Evolutionary conservation across 768 basidiomycete species (phyloP).

Genomic region (Lentinula sp.): DNA sequence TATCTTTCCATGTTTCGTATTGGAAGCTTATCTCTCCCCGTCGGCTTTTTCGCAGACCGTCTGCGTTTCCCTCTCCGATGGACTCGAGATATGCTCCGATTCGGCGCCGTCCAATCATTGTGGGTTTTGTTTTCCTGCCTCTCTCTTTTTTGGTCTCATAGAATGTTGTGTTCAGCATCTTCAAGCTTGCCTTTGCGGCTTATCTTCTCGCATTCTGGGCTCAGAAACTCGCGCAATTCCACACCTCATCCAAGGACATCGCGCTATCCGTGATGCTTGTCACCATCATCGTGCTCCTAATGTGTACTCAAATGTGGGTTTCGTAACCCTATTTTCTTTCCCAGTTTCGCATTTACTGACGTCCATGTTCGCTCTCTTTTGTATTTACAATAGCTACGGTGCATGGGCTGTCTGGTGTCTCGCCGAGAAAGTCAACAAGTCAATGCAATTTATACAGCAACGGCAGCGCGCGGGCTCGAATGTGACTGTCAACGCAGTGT

Average conservation of each 20-base stretch:
- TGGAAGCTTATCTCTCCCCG: background rate
- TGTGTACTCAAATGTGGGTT: background rate
- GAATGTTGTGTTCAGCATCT: background rate
- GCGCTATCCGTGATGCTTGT: background rate
- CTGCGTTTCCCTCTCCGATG: background rate
- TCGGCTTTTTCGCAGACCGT: background rate
- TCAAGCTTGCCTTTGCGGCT: conserved; percentile 1
- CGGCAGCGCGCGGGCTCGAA: background rate
- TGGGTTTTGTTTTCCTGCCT: background rate
- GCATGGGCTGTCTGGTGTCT: conserved; percentile 3
- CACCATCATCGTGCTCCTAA: background rate
- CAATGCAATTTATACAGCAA: background rate
- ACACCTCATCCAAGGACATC: background rate
- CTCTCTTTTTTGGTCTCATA: background rate
- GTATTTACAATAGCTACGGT: background rate
- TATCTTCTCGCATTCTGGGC: conserved; percentile 1
- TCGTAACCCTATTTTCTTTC: background rate
- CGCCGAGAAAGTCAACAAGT: background rate
- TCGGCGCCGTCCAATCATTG: background rate
- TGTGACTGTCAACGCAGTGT: background rate
- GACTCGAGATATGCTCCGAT: background rate
- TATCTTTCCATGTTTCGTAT: background rate
- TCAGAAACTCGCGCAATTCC: background rate
- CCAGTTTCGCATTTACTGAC: background rate
- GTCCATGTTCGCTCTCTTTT: no score